Conservation (phyloP, 495 filamentous ascomycete genomes). For the Penicillium argentinense region DNA sequence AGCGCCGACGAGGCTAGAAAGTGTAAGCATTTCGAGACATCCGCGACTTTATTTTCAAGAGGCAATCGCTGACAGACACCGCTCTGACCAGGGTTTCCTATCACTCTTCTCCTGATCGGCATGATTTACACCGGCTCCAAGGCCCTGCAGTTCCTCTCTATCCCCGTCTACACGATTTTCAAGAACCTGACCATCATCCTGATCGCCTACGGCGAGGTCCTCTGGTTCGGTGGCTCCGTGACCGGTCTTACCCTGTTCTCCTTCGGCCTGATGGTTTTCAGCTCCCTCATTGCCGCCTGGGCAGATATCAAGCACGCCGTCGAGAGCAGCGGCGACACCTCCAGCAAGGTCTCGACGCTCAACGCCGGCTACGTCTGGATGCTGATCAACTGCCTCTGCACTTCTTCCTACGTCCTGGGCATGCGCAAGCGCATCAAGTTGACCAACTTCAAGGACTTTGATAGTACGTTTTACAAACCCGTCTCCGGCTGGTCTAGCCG, state of each 20-base stretch:
- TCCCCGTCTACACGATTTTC: slow-evolving; percentile 99
- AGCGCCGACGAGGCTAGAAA: slow-evolving; percentile 86
- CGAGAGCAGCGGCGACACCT: slow-evolving; percentile 58
- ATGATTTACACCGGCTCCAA: slow-evolving; percentile 99
- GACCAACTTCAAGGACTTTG: slow-evolving; percentile 99
- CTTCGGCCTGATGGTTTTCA: slow-evolving; percentile 96
- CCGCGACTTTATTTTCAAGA: not conserved
- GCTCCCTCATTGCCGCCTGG: slow-evolving; percentile 94
- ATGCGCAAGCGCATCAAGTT: slow-evolving; percentile 99
- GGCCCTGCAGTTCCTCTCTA: slow-evolving; percentile 93
- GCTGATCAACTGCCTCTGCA: slow-evolving; percentile 95
- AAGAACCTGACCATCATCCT: slow-evolving; percentile 99
- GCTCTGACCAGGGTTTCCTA: slow-evolving; percentile 78
- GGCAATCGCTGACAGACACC: not conserved
- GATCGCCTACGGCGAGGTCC: slow-evolving; percentile 96
- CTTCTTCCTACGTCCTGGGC: slow-evolving; percentile 81
- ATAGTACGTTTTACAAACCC: slow-evolving; percentile 66
- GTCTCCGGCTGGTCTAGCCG: not conserved
- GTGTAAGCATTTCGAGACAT: slow-evolving; percentile 56
- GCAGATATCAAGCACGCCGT: slow-evolving; percentile 93
- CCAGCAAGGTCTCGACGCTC: slow-evolving; percentile 77
- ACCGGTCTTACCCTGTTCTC: slow-evolving; percentile 86
- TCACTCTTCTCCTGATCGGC: slow-evolving; percentile 92
- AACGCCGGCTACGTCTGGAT: slow-evolving; percentile 99
- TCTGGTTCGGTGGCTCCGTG: slow-evolving; percentile 98